Evolutionary conservation across 139 green algal species (phyloP).

Genomic region (Asterochloris erici): DNA sequence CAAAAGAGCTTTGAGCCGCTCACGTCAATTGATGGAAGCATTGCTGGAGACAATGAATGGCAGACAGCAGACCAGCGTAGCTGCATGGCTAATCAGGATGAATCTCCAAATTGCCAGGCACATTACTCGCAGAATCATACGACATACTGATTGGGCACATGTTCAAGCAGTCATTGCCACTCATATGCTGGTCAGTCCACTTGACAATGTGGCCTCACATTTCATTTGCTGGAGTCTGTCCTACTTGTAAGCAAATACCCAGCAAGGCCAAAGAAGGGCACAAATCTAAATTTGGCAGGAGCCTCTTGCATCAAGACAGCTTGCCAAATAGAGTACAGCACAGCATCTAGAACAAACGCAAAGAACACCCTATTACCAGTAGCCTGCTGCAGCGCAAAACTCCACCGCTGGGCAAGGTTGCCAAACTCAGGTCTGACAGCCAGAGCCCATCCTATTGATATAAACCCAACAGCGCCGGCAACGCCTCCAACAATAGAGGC

Average conservation of each 20-base stretch:
- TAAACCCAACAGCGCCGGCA: neutral
- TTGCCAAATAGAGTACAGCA: conserved; percentile 78
- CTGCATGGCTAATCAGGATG: no score
- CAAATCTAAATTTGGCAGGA: conserved; percentile 33
- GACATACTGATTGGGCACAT: no score
- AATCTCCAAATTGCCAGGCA: no score
- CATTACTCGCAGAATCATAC: no score
- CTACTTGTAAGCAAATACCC: conserved; percentile 47
- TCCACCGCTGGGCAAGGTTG: conserved; percentile 44
- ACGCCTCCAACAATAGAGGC: conserved; percentile 21
- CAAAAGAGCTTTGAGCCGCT: no score
- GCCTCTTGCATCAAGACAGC: conserved; percentile 50
- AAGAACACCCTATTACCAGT: conserved; percentile 64
- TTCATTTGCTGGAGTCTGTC: no score
- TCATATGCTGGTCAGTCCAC: no score
- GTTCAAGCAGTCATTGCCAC: no score
- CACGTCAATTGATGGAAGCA: no score
- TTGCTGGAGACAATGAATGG: no score
- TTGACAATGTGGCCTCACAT: no score
- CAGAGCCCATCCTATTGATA: conserved; percentile 64
- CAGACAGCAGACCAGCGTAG: no score
- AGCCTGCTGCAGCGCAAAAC: conserved; percentile 42
- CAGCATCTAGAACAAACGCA: conserved; percentile 75
- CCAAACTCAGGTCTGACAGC: conserved; percentile 65
- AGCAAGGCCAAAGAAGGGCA: conserved; percentile 78